Evolutionary conservation across 139 green algal species (phyloP), one percentile per base, ranked within the genome.

Genomic region (Coccomyxa sp.): DNA sequence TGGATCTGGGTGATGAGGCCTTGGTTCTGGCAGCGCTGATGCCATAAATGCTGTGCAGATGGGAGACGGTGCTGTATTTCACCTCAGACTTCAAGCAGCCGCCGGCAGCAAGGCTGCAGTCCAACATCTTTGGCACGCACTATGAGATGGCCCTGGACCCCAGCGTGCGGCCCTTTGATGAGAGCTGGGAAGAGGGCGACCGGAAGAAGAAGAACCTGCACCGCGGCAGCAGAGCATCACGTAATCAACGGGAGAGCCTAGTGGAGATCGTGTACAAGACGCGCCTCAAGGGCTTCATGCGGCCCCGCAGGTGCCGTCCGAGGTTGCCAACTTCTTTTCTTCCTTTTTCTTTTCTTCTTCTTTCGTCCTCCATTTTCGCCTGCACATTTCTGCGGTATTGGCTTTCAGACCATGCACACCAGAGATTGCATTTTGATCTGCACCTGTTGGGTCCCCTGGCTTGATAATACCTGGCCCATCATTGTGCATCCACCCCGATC

Each of bases 281-380:
- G 0, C 80, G 84, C 4, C 57, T 92, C 21, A 79, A 82, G 25
- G 89, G 89, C 30, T 88, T 92, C 80, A 92, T 92, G 89, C 84
- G 87, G 58, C 89, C 89, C 9, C 76, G 88, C n/a, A 82, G 85
- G 67, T 86, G 32, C 18, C 57, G 3, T 60, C n/a, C 27, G 16
- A 58, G 27, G 0, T 32, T 76, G 16, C n/a, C 51, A 28, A 13
- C 57, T 71, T 51, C 38, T 51, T 51, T 51, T 51, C 38, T n/a
- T n/a, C n/a, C 38, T 51, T 51, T 7, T 51, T 51, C 3, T 51
- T 51, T 51, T n/a, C 38, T 51, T 51, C 38, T 51, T 51, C 3
- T 51, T 51, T 51, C n/a, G 38, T 51, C 38, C 38, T 51, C 7
- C 38, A 51, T 51, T 3, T 51, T 51, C 7, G 38, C 3, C 38